A percentile compares a stretch with the other conserved stretches of the same genome.
These are phyloP conservation scores for Lepraria neglecta DNA, from an alignment of 495 filamentous ascomycete genomes.

Conservation along the genomic window DNA sequence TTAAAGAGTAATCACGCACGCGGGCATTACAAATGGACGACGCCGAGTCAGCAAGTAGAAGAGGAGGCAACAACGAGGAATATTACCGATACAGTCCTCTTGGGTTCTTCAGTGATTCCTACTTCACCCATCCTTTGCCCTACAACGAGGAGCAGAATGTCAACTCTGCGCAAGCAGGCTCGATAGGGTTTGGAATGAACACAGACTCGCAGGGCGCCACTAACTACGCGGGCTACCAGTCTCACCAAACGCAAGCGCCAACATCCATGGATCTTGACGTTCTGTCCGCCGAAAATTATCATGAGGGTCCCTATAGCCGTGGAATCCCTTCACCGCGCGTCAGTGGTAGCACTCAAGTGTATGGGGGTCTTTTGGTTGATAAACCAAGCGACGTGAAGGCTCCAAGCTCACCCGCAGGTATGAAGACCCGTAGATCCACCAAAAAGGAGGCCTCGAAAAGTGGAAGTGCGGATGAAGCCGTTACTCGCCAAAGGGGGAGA, in stretches of 20 bases:
- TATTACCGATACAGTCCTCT: slow-evolving; percentile 16
- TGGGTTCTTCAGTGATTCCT: slow-evolving; percentile 15
- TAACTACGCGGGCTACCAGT: neutral
- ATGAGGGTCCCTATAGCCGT: slow-evolving; percentile 10
- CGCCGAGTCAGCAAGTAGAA: slow-evolving; percentile 14
- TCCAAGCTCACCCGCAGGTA: slow-evolving; percentile 1
- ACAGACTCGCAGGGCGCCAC: neutral
- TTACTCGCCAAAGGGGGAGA: slow-evolving; percentile 45
- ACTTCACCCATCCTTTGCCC: slow-evolving; percentile 12
- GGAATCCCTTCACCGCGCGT: neutral
- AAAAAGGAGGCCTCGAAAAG: slow-evolving; percentile 4
- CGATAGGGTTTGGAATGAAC: neutral
- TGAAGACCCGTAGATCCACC: slow-evolving; percentile 10
- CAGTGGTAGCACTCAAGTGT: slow-evolving; percentile 3
- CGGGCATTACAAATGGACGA: slow-evolving; percentile 18
- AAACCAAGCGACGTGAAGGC: neutral
- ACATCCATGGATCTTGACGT: slow-evolving; percentile 17
- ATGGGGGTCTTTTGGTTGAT: slow-evolving; percentile 2
- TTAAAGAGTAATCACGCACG: slow-evolving; percentile 15
- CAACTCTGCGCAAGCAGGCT: slow-evolving; percentile 4
- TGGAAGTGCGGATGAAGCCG: slow-evolving; percentile 11
- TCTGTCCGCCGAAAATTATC: slow-evolving; percentile 18
- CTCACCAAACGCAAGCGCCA: slow-evolving; percentile 8
- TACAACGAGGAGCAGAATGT: slow-evolving; percentile 5
- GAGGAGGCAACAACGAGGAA: slow-evolving; percentile 10